Base-by-base conservation (phyloP, 106 monocot genomes). In the Acorus calamus region DNA sequence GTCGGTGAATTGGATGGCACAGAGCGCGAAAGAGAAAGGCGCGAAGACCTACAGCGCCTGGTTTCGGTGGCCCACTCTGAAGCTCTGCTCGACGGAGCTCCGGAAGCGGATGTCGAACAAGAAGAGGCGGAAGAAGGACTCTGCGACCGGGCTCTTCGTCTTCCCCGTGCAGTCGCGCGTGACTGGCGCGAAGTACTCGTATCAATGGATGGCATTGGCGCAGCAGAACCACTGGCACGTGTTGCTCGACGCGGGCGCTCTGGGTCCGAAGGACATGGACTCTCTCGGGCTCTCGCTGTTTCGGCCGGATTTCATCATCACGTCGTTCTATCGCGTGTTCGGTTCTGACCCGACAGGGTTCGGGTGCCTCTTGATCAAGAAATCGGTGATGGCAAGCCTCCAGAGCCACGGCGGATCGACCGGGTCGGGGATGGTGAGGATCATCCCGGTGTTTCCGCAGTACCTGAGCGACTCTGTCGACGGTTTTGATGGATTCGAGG, bases 191-290 rank as follows among this genome's bases (percentile, higher is more conserved):
- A 57, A 57, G 57, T 57, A 57, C n/a, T 57, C 57, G 5, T 57
- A 57, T 57, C 57, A 57, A 11, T 57, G 57, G 57, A 57, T 57
- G 57, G 57, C 57, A 57, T 14, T 57, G 12, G 57, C 57, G n/a
- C 57, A 28, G 28, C 28, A 28, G 28, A 28, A 28, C 28, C 28
- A 28, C 28, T 28, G 28, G 28, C 28, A 28, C 28, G 28, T 28
- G 28, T 28, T 28, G 28, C 28, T 28, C 28, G 28, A 28, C 28
- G 28, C 28, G 28, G 28, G 28, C 28, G 28, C 28, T 28, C 28
- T 28, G 28, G 1, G 28, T 28, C 28, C 28, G 28, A 28, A 28
- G 28, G 28, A 28, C 28, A 28, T 28, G 28, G 28, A 28, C 28
- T 28, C 28, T 28, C 28, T 28, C 28, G 28, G 28, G 28, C 28